Evolutionary conservation across 176 grass and related monocot genomes (phyloP), one percentile per base, ranked within the genome.

Genomic region (Luzula sylvatica): DNA sequence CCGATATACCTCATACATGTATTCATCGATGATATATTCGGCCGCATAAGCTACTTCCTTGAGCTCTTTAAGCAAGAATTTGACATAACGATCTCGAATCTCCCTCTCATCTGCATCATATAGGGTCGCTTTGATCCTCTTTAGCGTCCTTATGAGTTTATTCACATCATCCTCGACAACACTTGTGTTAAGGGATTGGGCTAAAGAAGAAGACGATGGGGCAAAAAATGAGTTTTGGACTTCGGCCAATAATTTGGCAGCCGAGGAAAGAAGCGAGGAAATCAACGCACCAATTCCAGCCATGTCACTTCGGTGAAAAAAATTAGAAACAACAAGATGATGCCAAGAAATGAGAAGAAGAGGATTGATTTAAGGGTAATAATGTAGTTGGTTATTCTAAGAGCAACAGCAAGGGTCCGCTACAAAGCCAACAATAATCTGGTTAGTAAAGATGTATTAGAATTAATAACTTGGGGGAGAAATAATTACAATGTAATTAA

Each of bases 101-200:
- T 48, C 44, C 15, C 44, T 48, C 17, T 19, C 15, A 5, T 48
- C 2, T 1, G 44, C 44, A 48, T 48, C 44, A 48, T 19, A 19
- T 5, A 48, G 17, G 14, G 44, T 48, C 6, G 44, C 44, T 19
- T 48, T n/a, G 44, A 48, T 48, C 17, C 1, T 48, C 14, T 48
- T 48, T 19, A 48, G 44, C 11, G 17, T 48, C 17, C 44, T n/a
- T 14, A 48, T 15, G 11, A 56, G 65, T n/a, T 41, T 46, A 4
- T 50, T 40, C 58, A 64, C 25, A 20, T 66, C 44, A n/a, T 22
- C 23, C 22, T 53, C 50, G 15, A 53, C 21, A 26, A 8, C 50
- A 53, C 7, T 7, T 26, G 50, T 25, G 14, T 53, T 1, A 27
- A 21, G 23, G 9, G 50, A 22, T 53, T 53, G 50, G 20, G 20